Percentiles rank a stretch among this genome's conserved stretches.
Evolutionary conservation across 2,329 filamentous ascomycete genomes (phyloP).

Genomic region (Cryphonectria radicalis): DNA sequence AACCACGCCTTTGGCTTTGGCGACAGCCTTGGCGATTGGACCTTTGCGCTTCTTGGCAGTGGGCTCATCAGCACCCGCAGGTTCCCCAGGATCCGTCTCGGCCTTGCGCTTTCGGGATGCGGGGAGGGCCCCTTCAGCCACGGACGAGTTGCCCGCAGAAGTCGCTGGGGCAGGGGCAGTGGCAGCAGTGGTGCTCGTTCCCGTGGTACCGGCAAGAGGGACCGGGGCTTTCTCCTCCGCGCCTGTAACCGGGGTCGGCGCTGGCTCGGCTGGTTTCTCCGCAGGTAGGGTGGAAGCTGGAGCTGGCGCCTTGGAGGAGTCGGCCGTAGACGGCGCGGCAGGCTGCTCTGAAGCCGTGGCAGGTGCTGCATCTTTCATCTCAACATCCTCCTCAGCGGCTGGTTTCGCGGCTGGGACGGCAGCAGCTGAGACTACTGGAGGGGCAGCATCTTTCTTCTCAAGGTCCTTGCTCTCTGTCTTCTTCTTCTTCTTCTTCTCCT

Average conservation of each 20-base stretch:
- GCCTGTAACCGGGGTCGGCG: slow-evolving; percentile 7
- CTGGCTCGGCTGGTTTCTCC: slow-evolving; percentile 13
- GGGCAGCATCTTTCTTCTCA: neutral
- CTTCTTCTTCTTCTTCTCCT: slow-evolving; percentile 5
- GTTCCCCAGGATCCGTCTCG: slow-evolving; percentile 15
- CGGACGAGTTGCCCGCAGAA: slow-evolving; percentile 12
- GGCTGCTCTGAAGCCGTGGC: slow-evolving; percentile 8
- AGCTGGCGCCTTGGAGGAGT: neutral
- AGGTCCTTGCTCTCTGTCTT: neutral
- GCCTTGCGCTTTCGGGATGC: slow-evolving; percentile 36
- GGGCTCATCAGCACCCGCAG: slow-evolving; percentile 17
- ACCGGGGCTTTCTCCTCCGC: neutral
- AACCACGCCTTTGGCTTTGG: slow-evolving; percentile 25
- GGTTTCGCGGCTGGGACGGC: slow-evolving; percentile 1
- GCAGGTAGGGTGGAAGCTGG: slow-evolving; percentile 3
- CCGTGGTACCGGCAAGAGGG: neutral
- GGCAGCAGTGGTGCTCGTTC: slow-evolving; percentile 10
- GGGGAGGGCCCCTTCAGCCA: neutral
- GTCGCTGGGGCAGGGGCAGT: slow-evolving; percentile 1
- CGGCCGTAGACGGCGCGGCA: neutral
- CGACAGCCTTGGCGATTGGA: slow-evolving; percentile 28
- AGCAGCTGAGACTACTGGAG: neutral
- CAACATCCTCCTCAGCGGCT: slow-evolving; percentile 25
- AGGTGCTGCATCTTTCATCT: slow-evolving; percentile 30
- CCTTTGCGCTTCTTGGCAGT: slow-evolving; percentile 27